Evolutionary conservation across 2,329 filamentous ascomycete genomes (phyloP).

Genomic region (Corynespora cassiicola): DNA sequence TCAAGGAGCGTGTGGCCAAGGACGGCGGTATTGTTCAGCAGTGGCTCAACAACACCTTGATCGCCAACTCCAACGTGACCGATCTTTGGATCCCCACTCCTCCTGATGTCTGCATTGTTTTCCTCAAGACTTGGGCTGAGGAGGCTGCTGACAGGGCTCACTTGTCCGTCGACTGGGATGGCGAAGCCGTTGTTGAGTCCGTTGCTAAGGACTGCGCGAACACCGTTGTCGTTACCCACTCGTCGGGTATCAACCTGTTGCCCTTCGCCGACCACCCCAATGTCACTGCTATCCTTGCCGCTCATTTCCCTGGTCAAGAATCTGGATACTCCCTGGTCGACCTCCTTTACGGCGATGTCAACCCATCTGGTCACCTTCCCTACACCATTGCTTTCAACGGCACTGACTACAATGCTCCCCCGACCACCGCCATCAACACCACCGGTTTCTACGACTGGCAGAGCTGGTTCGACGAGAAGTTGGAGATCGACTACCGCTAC

Average conservation of each 20-base stretch:
- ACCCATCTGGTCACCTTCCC: conserved; percentile 80
- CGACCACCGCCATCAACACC: conserved; percentile 47
- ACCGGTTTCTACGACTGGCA: conserved; percentile 53
- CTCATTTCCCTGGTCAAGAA: conserved; percentile 52
- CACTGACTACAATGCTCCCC: conserved; percentile 67
- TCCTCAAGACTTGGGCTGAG: conserved; percentile 62
- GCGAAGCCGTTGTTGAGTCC: conserved; percentile 48
- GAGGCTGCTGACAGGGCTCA: conserved; percentile 53
- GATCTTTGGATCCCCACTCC: conserved; percentile 38
- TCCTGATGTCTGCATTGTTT: conserved; percentile 61
- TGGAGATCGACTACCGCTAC: conserved; percentile 81
- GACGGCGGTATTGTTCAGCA: conserved; percentile 52
- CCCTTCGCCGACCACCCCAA: conserved; percentile 51
- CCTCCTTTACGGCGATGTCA: conserved; percentile 74
- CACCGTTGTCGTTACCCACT: conserved; percentile 58
- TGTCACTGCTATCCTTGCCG: conserved; percentile 51
- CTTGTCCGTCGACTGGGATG: conserved; percentile 52
- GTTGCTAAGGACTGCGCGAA: conserved; percentile 57
- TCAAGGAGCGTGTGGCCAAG: conserved; percentile 37
- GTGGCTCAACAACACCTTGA: conserved; percentile 52
- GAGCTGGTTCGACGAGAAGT: conserved; percentile 60
- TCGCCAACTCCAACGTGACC: conserved; percentile 35
- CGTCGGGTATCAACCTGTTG: conserved; percentile 50
- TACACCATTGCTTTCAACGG: conserved; percentile 81
- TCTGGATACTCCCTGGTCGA: conserved; percentile 49